Evolutionary conservation across 352 stramenopile species (phyloP).

Genomic region (Phytophthora idaei): DNA sequence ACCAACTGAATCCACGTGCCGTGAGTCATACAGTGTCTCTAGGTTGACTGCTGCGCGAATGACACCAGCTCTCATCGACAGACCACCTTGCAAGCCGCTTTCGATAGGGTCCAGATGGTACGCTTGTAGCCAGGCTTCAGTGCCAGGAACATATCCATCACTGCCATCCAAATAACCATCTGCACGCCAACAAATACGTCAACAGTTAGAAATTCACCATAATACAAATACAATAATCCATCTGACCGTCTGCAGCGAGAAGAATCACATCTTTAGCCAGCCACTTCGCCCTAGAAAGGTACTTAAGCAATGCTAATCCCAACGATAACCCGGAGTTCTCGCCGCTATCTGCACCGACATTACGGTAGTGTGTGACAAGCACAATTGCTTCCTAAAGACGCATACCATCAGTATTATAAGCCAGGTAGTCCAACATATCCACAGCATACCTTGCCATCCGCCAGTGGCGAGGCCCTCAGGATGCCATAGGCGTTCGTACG

Average conservation of each 20-base stretch:
- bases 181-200: constrained; percentile 23
- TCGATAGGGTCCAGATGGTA: constrained; percentile 68
- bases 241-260: constrained; percentile 70
- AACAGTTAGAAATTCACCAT: constrained; percentile 2
- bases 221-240: not conserved
- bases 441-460: constrained; percentile 65
- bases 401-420: not conserved
- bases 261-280: constrained; percentile 86
- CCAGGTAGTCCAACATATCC: not conserved
- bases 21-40: constrained; percentile 51
- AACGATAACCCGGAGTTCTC: constrained; percentile 63
- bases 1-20: constrained; percentile 41
- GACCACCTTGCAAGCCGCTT: constrained; percentile 22
- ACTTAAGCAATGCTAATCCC: constrained; percentile 63
- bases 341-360: constrained; percentile 44
- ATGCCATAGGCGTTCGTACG: constrained; percentile 83
- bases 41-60: constrained; percentile 81
- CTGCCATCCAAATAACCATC: constrained; percentile 66
- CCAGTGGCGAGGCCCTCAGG: constrained; percentile 70
- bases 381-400: constrained; percentile 57
- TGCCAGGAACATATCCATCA: constrained; percentile 65
- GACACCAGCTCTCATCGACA: constrained; percentile 74
- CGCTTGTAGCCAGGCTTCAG: constrained; percentile 71
- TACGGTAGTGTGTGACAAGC: constrained; percentile 76
- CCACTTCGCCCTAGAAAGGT: constrained; percentile 70